Evolutionary conservation across 495 filamentous ascomycete species (phyloP).

Genomic region (Staphylotrichum longicolle): DNA sequence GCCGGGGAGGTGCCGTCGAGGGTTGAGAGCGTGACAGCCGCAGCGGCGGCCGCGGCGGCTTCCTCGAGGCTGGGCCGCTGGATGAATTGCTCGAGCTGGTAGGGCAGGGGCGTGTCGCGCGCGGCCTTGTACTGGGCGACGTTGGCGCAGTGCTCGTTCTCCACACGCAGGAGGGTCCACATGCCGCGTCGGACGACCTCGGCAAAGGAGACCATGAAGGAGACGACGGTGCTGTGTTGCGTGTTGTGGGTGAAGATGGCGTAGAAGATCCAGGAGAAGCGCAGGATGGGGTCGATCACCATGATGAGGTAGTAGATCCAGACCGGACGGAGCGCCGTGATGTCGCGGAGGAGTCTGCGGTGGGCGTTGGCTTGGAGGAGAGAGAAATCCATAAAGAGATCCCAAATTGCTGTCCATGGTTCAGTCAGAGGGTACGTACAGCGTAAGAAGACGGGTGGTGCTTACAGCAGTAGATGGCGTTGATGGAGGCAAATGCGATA

Average conservation of each 20-base stretch:
- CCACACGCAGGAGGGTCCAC: conserved; percentile 90
- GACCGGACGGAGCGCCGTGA: conserved; percentile 69
- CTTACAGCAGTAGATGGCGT: conserved; percentile 76
- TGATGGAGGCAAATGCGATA: conserved; percentile 73
- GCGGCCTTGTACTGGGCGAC: conserved; percentile 80
- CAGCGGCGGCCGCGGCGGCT: not conserved
- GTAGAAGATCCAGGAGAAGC: conserved; percentile 96
- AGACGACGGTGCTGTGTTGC: conserved; percentile 76
- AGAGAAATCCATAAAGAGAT: conserved; percentile 94
- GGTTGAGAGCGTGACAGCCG: not conserved
- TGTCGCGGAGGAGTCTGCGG: conserved; percentile 70
- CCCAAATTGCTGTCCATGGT: conserved; percentile 68
- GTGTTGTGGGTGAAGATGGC: conserved; percentile 72
- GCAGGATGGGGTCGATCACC: conserved; percentile 78
- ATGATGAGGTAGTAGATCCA: conserved; percentile 87
- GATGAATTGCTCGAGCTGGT: conserved; percentile 52
- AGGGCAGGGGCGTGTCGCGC: conserved; percentile 78
- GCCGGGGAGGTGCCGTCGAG: conserved; percentile 1
- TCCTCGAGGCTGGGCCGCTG: conserved; percentile 31
- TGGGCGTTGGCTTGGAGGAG: conserved; percentile 71
- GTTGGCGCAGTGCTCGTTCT: conserved; percentile 93
- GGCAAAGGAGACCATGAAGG: conserved; percentile 70
- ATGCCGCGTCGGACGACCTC: conserved; percentile 81
- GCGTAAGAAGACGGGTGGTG: not conserved
- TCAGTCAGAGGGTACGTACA: conserved; percentile 4